These are phyloP conservation scores for Penicillium fuscoglaucum DNA, from an alignment of 2,329 filamentous ascomycete genomes.

Conservation along the genomic window DNA sequence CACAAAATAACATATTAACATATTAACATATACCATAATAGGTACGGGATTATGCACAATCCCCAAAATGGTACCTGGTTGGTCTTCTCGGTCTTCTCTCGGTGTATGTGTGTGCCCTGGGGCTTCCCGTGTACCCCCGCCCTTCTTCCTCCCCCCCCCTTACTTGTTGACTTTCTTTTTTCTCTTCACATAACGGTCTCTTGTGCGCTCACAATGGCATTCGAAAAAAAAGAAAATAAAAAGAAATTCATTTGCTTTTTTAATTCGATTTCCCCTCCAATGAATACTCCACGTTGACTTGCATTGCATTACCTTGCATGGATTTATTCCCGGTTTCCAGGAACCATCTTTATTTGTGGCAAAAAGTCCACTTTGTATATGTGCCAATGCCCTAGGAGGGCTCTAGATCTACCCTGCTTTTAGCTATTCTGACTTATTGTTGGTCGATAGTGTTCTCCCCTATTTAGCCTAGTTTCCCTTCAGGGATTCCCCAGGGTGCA, in stretches of 20 bases:
- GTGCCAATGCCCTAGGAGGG: conserved; percentile 7
- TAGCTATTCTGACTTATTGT: not conserved
- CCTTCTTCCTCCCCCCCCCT: not conserved
- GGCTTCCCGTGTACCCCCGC: not conserved
- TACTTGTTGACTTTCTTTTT: not conserved
- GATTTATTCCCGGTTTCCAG: conserved; percentile 20
- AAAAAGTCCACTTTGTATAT: conserved; percentile 7
- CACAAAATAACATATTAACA: not conserved
- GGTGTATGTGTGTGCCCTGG: not conserved
- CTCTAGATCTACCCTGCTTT: not conserved
- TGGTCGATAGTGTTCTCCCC: not conserved
- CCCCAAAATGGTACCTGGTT: conserved; percentile 1
- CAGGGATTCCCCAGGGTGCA: not conserved
- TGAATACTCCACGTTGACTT: conserved; percentile 14
- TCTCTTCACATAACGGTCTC: not conserved
- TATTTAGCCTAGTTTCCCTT: not conserved
- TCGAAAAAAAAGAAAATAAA: not conserved
- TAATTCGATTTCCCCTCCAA: conserved; percentile 1
- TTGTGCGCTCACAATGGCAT: not conserved
- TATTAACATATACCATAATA: not conserved
- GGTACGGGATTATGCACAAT: not conserved
- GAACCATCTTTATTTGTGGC: conserved; percentile 11
- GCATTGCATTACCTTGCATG: conserved; percentile 28
- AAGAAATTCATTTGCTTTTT: conserved; percentile 1
- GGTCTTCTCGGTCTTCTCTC: not conserved